These are phyloP conservation scores for Alloascoidea hylecoeti DNA, from an alignment of 805 yeast species.

Conservation along the genomic window DNA sequence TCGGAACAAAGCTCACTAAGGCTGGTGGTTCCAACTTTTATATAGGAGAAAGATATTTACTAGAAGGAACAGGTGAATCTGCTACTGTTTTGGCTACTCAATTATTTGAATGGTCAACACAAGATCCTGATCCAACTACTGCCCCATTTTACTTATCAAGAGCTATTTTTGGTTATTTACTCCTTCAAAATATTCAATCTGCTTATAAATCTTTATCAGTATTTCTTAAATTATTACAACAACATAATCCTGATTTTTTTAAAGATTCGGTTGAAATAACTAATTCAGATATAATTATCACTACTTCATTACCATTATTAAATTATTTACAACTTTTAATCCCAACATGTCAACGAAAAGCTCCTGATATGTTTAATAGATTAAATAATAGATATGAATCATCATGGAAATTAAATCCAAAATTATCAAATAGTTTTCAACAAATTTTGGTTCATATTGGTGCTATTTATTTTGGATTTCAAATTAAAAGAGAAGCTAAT, in stretches of 20 bases:
- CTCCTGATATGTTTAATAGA: slow-evolving; percentile 37
- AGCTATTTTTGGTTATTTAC: slow-evolving; percentile 62
- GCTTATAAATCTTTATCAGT: slow-evolving; percentile 26
- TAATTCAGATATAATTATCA: slow-evolving; percentile 18
- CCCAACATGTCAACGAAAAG: slow-evolving; percentile 37
- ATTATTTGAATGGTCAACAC: slow-evolving; percentile 31
- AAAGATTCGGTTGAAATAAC: slow-evolving; percentile 14
- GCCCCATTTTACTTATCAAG: slow-evolving; percentile 29
- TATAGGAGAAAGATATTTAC: slow-evolving; percentile 61
- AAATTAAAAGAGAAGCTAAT: slow-evolving; percentile 36
- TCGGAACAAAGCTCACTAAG: slow-evolving; percentile 48
- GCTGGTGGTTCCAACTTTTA: slow-evolving; percentile 34
- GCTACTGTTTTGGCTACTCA: slow-evolving; percentile 30
- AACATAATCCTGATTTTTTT: slow-evolving; percentile 6
- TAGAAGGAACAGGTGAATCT: slow-evolving; percentile 46
- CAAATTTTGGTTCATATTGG: slow-evolving; percentile 45
- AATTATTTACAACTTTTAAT: slow-evolving; percentile 61
- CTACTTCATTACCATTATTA: slow-evolving; percentile 33
- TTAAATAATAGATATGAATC: slow-evolving; percentile 34
- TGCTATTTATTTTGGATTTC: slow-evolving; percentile 43
- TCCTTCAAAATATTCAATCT: slow-evolving; percentile 50
- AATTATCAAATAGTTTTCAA: slow-evolving; percentile 21
- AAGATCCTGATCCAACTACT: slow-evolving; percentile 13
- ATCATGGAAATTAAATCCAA: slow-evolving; percentile 8
- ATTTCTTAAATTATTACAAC: slow-evolving; percentile 20